Evolutionary conservation across 495 filamentous ascomycete species (phyloP), one percentile per base, ranked within the genome.

Genomic region (Lepidopterella palustris): DNA sequence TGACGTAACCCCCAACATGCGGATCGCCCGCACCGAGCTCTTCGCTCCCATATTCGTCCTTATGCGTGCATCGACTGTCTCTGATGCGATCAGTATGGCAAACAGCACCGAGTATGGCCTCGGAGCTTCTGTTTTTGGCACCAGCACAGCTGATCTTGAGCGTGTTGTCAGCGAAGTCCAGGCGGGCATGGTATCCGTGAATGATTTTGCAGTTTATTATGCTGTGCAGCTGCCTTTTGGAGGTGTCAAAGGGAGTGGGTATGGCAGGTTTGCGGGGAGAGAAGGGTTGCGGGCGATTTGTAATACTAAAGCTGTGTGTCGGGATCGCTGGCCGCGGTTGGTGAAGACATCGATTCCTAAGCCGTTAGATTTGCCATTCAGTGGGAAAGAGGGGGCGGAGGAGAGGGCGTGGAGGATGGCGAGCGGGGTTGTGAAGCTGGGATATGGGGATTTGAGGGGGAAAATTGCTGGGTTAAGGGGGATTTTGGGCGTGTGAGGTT

Each of bases 211-310:
- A 21, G 86, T 83, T 15, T 96, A 83, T 67, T 98, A 98, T 72
- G 87, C 92, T 24, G 89, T 95, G 15, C 89, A 93, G 73, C 72
- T 98, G 15, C 93, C 93, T 0, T 98, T 98, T 70, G 93, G 93
- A 23, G 93, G 93, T 24, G 82, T 88, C 20, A 80, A 81, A 57
- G 92, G 90, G 0, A 91, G 86, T 40, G 93, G 93, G 2, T 97
- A 97, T 71, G 93, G 95, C 5, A 76, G 93, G 15, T 97, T 98
- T 76, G 93, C 88, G 0, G 93, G 89, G 32, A 87, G 87, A 49
- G 93, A 98, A 70, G 93, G 95, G 2, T 73, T 98, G 57, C 80
- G 90, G 28, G 83, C 82, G 0, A 65, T 97, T 49, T 93, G 90
- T 67, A 97, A 96, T 75, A 61, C 84, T 25, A 98, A 97, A 77